These are phyloP conservation scores for Russula sp. DNA, from an alignment of 768 basidiomycete species.

Conservation along the genomic window DNA sequence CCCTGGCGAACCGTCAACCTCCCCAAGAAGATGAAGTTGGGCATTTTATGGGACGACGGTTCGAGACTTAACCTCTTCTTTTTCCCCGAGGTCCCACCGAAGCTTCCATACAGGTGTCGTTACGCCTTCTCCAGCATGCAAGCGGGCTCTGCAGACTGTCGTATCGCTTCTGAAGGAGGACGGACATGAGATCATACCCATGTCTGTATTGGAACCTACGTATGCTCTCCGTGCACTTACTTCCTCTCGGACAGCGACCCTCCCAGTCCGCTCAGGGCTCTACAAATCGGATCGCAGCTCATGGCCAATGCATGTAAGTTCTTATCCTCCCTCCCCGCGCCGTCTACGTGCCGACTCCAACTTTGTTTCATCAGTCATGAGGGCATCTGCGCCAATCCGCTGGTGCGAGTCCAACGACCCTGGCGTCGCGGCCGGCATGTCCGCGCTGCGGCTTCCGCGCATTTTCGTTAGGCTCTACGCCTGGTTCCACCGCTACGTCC, in stretches of 20 bases:
- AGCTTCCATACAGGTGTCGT: slow-evolving; percentile 42
- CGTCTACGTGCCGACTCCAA: neutral
- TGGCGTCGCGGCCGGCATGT: slow-evolving; percentile 38
- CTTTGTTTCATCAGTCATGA: slow-evolving; percentile 22
- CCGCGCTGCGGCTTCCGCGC: slow-evolving; percentile 41
- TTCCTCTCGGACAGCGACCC: slow-evolving; percentile 30
- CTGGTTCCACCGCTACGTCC: slow-evolving; percentile 48
- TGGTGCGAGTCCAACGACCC: slow-evolving; percentile 44
- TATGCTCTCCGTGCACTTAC: neutral
- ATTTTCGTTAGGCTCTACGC: slow-evolving; percentile 43
- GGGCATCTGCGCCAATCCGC: slow-evolving; percentile 26
- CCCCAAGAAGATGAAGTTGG: slow-evolving; percentile 15
- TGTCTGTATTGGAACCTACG: slow-evolving; percentile 32
- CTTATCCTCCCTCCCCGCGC: slow-evolving; percentile 20
- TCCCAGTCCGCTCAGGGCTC: slow-evolving; percentile 46
- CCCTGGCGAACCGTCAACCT: slow-evolving; percentile 31
- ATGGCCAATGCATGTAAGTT: slow-evolving; percentile 44
- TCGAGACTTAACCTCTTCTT: slow-evolving; percentile 16
- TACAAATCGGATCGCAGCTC: slow-evolving; percentile 48
- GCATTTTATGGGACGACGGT: slow-evolving; percentile 49
- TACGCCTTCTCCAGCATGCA: slow-evolving; percentile 52
- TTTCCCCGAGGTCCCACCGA: neutral
- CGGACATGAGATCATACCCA: slow-evolving; percentile 48
- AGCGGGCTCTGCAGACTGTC: slow-evolving; percentile 46
- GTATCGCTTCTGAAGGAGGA: slow-evolving; percentile 38